These are phyloP conservation scores for Trametes punicea DNA, from an alignment of 768 basidiomycete species.

Conservation along the genomic window DNA sequence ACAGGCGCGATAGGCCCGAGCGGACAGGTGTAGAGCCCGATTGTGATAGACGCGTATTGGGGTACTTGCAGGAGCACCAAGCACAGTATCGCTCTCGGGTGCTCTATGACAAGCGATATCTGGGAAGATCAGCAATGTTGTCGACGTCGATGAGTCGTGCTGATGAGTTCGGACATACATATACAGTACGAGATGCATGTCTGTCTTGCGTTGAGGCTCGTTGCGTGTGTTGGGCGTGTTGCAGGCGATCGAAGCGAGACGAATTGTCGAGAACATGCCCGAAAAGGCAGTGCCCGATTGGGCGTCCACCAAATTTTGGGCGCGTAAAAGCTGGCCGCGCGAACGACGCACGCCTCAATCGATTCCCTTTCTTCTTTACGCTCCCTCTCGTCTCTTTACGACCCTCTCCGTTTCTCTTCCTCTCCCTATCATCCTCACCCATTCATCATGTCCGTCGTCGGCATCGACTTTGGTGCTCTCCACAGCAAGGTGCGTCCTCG, in stretches of 20 bases:
- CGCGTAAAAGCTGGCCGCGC: conserved; percentile 27
- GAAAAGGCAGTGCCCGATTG: conserved; percentile 18
- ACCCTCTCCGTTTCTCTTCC: conserved; percentile 9
- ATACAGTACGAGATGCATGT: no score
- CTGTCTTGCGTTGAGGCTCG: no score
- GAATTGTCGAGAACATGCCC: conserved; percentile 16
- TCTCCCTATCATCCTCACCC: neutral
- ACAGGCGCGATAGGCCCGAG: conserved; percentile 31
- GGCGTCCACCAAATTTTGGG: conserved; percentile 29
- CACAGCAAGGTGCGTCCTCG: conserved; percentile 69
- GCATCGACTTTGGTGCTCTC: conserved; percentile 89
- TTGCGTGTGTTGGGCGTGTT: no score
- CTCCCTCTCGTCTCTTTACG: conserved; percentile 9
- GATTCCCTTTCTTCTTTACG: conserved; percentile 5
- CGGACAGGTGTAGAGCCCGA: conserved; percentile 27
- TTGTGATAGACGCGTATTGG: neutral
- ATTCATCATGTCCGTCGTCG: conserved; percentile 81
- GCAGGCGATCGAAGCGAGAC: conserved; percentile 17
- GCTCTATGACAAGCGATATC: no score
- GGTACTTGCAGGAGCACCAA: neutral
- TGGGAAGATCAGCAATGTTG: neutral
- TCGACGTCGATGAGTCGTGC: neutral
- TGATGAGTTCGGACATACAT: no score
- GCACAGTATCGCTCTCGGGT: no score
- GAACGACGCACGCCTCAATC: conserved; percentile 5